A percentile compares a stretch with the other conserved stretches of the same genome.
Conservation (phyloP, 169 alveolate genomes). For the Plasmodium gallinaceum region DNA sequence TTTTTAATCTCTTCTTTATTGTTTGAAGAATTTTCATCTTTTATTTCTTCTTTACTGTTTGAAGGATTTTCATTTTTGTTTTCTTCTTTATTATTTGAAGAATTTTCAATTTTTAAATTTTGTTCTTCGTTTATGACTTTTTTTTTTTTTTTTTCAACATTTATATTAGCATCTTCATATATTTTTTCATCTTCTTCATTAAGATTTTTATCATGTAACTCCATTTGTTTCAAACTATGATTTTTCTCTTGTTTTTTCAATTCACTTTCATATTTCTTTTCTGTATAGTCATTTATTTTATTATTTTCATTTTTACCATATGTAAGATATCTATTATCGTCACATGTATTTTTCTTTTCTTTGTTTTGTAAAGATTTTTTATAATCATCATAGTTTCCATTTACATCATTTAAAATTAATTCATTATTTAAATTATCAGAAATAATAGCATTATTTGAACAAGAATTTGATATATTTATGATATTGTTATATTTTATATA, state of each 20-base stretch:
- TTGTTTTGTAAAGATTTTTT: not conserved
- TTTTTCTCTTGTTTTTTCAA: not conserved
- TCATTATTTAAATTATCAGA: too few relatives aligned
- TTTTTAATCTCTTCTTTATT: not conserved
- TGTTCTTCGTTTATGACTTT: not conserved
- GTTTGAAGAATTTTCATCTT: not conserved
- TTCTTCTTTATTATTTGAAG: not conserved
- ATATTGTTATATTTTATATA: not conserved
- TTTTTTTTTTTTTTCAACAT: too few relatives aligned
- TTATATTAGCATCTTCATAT: not conserved
- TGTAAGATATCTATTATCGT: not conserved
- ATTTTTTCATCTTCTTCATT: not conserved
- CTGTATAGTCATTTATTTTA: not conserved
- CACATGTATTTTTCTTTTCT: not conserved
- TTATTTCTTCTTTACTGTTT: not conserved
- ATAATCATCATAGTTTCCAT: not conserved
- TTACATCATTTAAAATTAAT: not conserved
- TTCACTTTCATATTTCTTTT: not conserved
- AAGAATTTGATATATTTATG: too few relatives aligned
- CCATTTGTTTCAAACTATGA: not conserved
- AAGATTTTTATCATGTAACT: not conserved
- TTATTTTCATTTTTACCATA: not conserved
- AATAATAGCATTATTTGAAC: too few relatives aligned
- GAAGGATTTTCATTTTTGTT: not conserved
- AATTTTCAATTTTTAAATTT: not conserved